Percentiles rank a stretch among this genome's conserved stretches.
Conservation (phyloP, 2,329 filamentous ascomycete genomes). For the Calonectria montana region DNA sequence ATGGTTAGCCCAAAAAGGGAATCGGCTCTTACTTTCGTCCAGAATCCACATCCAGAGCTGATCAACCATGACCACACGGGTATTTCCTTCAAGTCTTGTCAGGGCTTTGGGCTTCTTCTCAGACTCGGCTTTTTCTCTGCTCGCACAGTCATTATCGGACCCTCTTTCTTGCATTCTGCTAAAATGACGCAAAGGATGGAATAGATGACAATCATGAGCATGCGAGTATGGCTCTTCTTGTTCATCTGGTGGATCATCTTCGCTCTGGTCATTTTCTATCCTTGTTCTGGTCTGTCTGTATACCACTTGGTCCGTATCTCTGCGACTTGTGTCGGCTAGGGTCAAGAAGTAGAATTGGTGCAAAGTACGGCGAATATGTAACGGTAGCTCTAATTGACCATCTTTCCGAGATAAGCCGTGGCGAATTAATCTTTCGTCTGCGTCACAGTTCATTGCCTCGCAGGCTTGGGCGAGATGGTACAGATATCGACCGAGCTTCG, state of each 20-base stretch:
- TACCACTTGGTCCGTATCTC: conserved; percentile 7
- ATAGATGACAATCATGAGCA: background rate
- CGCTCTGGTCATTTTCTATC: background rate
- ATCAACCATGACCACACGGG: conserved; percentile 54
- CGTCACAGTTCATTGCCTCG: background rate
- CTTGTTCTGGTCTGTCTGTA: background rate
- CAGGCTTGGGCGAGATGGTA: background rate
- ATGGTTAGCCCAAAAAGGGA: background rate
- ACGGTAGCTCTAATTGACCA: background rate
- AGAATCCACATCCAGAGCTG: conserved; percentile 59
- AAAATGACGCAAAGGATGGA: background rate
- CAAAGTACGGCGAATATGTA: background rate
- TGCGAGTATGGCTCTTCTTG: background rate
- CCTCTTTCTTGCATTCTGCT: background rate
- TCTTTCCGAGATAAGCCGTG: background rate
- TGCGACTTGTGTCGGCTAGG: background rate
- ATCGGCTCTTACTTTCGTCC: conserved; percentile 36
- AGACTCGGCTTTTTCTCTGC: background rate
- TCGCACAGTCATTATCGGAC: background rate
- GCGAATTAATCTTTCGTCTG: background rate
- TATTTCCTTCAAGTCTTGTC: background rate
- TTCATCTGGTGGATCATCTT: background rate
- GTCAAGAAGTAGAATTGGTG: conserved; percentile 6
- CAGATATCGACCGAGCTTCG: background rate
- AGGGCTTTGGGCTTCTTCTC: background rate